Evolutionary conservation across 352 stramenopile species (phyloP), one percentile per base, ranked within the genome.

Genomic region (Phytophthora ohioensis): DNA sequence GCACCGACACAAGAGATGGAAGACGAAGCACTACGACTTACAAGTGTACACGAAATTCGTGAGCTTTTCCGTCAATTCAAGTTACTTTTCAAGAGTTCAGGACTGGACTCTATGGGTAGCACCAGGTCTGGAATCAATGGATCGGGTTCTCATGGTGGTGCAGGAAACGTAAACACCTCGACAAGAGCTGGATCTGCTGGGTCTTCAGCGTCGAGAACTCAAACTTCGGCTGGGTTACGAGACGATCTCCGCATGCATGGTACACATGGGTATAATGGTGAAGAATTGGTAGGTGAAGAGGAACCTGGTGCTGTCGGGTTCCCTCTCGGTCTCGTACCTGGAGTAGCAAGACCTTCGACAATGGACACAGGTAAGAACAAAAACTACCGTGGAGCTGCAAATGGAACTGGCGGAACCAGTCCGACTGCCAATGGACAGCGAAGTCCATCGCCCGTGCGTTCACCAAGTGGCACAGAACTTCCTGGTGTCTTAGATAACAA

Each of bases 51-150:
- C 43, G 89, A 98, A 68, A 98, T 98, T 67, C 80, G 89, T 11
- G 95, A 98, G 65, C 76, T 98, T 10, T 98, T 97, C 52, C 84
- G 88, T 15, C 93, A 98, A 63, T 98, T 98, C 68, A 98, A 98
- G 67, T 35, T 85, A 3, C 63, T 98, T 10, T 77, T 94, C 9
- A 84, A 87, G 57, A 87, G 88, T 51, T 79, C 83, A 2, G 85
- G 91, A 35, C 11, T 57, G 5, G 58, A 64, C 35, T 46, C 51
- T 4, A 57, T 64, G 27, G 27, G 38, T 15, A 41, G 34, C 11
- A 27, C 21, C n/a, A 35, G 17, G 1, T 61, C 57, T 1, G 57
- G 49, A 7, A 35, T 49, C 9, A 58, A 69, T 34, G 47, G 69
- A 17, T 47, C 21, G 10, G 43, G 38, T 34, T 43, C 57, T 35